Evolutionary conservation across 2,329 filamentous ascomycete species (phyloP), one percentile per base, ranked within the genome.

Genomic region (Rutstroemia sydowiana): DNA sequence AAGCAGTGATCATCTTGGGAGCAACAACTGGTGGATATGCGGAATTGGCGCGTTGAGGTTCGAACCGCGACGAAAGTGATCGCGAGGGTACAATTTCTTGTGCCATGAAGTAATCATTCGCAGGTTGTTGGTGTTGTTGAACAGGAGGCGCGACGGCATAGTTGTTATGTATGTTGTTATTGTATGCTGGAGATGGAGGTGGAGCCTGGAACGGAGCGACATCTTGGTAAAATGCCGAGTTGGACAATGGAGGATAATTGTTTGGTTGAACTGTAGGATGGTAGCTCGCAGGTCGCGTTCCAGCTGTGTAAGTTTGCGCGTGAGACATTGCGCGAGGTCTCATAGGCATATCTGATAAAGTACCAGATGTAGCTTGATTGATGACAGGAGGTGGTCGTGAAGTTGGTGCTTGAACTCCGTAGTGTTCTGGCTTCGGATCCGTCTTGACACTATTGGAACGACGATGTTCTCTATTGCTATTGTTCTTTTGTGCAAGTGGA

Each of bases 61-160:
- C 60, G 34, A 64, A 64, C 47, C 62, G 51, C 16, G 49, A 51
- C 6, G 57, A 54, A 8, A 64, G 49, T 18, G 61, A 55, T 45
- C 60, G 51, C n/a, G 55, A 47, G 31, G 36, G 31, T 30, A 23
- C 23, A 16, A 30, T 20, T 28, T 26, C 20, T 51, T 45, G 48
- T 11, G 23, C 14, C 14, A 20, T 23, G 13, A 37, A 52, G 16
- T 52, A 43, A 14, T 30, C 20, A 21, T 18, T 44, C 11, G 51
- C 13, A n/a, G 21, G 42, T 5, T 14, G 28, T 14, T n/a, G n/a
- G n/a, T n/a, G n/a, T n/a, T n/a, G 13, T 23, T 45, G 40, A 11
- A 23, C 16, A 13, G 36, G 7, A 5, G 28, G 37, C 2, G 16
- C 36, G 37, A 48, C 46, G 23, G 46, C 37, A 34, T 43, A 48